Base-by-base conservation (phyloP, 352 stramenopile species). In the Globisporangium lucens region DNA sequence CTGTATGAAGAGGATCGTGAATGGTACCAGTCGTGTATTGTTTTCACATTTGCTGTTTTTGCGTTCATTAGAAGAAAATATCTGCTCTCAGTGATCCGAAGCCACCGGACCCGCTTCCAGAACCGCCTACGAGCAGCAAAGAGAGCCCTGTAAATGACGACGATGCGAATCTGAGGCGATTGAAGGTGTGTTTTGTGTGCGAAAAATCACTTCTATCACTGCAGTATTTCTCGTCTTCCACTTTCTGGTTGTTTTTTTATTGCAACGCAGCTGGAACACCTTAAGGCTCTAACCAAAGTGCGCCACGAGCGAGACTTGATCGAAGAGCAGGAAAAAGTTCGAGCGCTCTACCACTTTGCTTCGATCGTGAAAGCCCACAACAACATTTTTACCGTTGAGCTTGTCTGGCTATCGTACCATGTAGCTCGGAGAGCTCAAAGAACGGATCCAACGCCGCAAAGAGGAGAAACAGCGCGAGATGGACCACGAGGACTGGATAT, bases 281-380 rank as follows among this genome's bases (percentile, higher is more conserved):
- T 83, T 20, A 69, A 85, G 61, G 79, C 66, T 20, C 63, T 89
- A 22, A 65, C 63, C 3, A 82, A 80, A 58, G 61, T 89, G 24
- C 76, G 75, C 15, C 80, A 89, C n/a, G 79, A 89, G 46, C 71
- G 80, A 6, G 70, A 85, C 46, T 65, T 89, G 47, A 68, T 89
- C 13, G 79, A 89, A 69, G 80, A 89, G 58, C 75, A 86, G 60
- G 80, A 87, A 64, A 85, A 87, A 70, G 79, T 85, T 36, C 17
- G 49, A 22, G 55, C 17, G 20, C 12, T 17, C 12, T 12, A 20
- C 12, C 4, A 33, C 5, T 33, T 33, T 4, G 30, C 30, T 33
- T 33, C 30, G 30, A 33, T 33, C 30, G 30, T 6, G 30, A 33
- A 3, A 33, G 30, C 30, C 30, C 30, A 36, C 52, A 22, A 24